Evolutionary conservation across 2,329 filamentous ascomycete genomes (phyloP), one percentile per base, ranked within the genome.

Genomic region (Sphaceloma murrayae): DNA sequence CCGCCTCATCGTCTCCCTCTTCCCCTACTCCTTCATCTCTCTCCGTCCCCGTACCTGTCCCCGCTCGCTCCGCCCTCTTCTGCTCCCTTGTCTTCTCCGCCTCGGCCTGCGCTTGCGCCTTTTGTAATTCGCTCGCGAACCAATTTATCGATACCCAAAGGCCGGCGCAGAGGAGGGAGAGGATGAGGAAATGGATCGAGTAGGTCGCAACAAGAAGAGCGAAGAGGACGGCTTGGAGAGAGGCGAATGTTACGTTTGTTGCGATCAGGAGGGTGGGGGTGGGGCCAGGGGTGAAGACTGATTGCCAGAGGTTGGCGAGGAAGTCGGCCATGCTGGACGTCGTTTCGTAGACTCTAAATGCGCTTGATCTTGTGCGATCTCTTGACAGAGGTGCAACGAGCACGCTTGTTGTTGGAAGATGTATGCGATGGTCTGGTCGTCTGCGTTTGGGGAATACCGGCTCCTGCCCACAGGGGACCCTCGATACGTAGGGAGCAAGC

Each of bases 81-180:
- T 51, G 67, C 62, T 51, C 62, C 56, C 59, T 52, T 54, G 62
- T 59, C 50, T 68, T 69, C 13, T 68, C 68, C 51, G 73, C 69
- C 53, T 70, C 68, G 54, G 70, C 63, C 53, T 65, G 61, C 32
- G 57, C 58, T 52, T 71, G 61, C 51, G 67, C 65, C 22, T 65
- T 64, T 21, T 62, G 59, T 43, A 80, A 62, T 58, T 80, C 89
- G 34, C 67, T 67, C 45, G 85, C 87, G 59, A 98, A 96, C 91
- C 91, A 98, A 73, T 96, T 96, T 67, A 96, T 88, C 46, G 83
- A 78, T 69, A 77, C 87, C 91, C 91, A 98, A 26, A 96, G 72
- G 3, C 84, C 83, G 22, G 68, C 88, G 51, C 78, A 85, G 7
- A 98, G 70, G 47, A 80, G 57, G 9, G 85, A 94, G 4, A 98